Evolutionary conservation across 23 red algal genomes (phyloP).

Genomic region (Cyanidioschyzon merolae): DNA sequence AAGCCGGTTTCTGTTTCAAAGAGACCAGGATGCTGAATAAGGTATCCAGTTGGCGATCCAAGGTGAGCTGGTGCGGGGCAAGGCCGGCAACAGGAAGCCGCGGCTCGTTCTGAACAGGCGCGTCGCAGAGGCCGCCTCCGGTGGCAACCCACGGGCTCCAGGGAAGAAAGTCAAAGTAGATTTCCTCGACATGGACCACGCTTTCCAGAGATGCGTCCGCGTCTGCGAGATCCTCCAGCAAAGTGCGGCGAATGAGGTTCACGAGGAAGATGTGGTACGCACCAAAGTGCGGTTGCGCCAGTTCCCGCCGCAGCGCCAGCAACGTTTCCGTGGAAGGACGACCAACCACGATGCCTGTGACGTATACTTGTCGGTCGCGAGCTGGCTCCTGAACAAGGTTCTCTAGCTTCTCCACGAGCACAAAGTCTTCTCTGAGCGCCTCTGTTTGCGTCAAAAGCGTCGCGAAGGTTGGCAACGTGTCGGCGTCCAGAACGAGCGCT

Average conservation of each 20-base stretch:
- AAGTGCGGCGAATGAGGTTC: slow-evolving; percentile 53
- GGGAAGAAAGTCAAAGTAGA: slow-evolving; percentile 59
- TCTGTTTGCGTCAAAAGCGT: slow-evolving; percentile 35
- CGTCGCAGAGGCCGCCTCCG: not conserved
- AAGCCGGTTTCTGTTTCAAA: not conserved
- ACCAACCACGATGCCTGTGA: slow-evolving; percentile 58
- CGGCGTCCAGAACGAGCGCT: slow-evolving; percentile 70
- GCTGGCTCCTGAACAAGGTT: not conserved
- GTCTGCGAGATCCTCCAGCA: slow-evolving; percentile 88
- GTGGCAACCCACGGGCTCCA: slow-evolving; percentile 19
- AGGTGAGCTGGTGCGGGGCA: not conserved
- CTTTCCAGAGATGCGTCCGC: slow-evolving; percentile 42
- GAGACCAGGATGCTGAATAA: slow-evolving; percentile 1
- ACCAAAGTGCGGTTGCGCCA: slow-evolving; percentile 47
- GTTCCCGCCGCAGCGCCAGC: slow-evolving; percentile 42
- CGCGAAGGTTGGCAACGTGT: slow-evolving; percentile 41
- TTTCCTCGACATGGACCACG: slow-evolving; percentile 60
- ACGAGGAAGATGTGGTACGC: slow-evolving; percentile 69
- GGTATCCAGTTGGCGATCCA: slow-evolving; percentile 15
- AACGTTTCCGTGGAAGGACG: slow-evolving; percentile 71
- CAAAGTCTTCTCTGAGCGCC: slow-evolving; percentile 37
- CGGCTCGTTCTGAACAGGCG: not conserved
- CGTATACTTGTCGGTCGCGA: slow-evolving; percentile 6
- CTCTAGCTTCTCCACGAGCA: slow-evolving; percentile 44
- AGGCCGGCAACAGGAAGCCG: not conserved